Evolutionary conservation across 768 basidiomycete species (phyloP).

Genomic region (Neoboletus magnificus): DNA sequence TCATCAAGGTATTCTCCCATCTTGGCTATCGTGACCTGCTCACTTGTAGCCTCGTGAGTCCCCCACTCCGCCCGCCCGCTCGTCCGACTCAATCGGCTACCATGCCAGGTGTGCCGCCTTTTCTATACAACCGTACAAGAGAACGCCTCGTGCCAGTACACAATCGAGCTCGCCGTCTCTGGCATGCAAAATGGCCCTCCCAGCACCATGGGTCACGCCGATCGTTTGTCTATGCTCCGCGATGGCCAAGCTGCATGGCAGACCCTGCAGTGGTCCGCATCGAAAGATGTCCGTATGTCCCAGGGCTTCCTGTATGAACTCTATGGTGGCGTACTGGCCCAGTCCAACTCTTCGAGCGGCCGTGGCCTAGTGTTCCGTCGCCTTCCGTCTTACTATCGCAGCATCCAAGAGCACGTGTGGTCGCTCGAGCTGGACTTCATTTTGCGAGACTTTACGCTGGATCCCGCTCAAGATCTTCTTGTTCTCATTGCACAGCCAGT

Average conservation of each 20-base stretch:
- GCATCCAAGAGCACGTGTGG: conserved; percentile 48
- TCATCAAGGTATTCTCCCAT: conserved; percentile 18
- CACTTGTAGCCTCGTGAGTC: conserved; percentile 27
- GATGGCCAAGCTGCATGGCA: conserved; percentile 41
- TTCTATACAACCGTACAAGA: conserved; percentile 27
- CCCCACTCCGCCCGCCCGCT: background rate
- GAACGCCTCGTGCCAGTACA: conserved; percentile 38
- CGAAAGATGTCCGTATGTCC: conserved; percentile 37
- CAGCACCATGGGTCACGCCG: conserved; percentile 24
- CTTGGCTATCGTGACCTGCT: conserved; percentile 26
- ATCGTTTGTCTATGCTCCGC: conserved; percentile 39
- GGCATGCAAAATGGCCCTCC: conserved; percentile 41
- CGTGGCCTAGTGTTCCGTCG: conserved; percentile 41
- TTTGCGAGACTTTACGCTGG: conserved; percentile 60
- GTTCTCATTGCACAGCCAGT: conserved; percentile 43
- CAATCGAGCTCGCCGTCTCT: conserved; percentile 43
- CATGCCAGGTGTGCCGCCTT: conserved; percentile 33
- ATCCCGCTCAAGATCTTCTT: conserved; percentile 64
- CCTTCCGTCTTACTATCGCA: conserved; percentile 48
- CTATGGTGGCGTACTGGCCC: conserved; percentile 54
- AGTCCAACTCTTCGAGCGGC: conserved; percentile 26
- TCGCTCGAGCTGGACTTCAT: conserved; percentile 33
- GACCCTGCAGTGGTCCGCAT: conserved; percentile 34
- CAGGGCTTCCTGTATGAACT: conserved; percentile 53
- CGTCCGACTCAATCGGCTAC: background rate